phyloP scores from a whole-genome alignment of 495 filamentous ascomycete genomes.

The Aspergillus mulundensis region DNA sequence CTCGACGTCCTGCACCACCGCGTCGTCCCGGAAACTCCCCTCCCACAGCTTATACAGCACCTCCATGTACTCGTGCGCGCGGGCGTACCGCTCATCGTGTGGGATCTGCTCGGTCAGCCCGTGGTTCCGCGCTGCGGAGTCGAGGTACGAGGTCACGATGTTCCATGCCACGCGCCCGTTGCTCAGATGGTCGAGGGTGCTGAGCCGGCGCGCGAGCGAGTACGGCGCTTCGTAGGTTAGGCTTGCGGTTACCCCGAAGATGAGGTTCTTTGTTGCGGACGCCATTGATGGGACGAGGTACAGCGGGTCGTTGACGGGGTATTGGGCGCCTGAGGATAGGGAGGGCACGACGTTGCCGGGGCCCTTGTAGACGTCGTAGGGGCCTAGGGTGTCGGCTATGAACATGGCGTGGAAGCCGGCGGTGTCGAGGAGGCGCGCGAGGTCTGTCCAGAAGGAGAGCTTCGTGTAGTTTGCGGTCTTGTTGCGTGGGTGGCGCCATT shows the following conservation, averaged over 20 bases:
- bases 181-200: constrained; percentile 64
- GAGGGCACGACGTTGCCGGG: constrained; percentile 53
- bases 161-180: constrained; percentile 64
- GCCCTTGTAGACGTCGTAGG: constrained; percentile 64
- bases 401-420: constrained; percentile 55
- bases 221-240: constrained; percentile 68
- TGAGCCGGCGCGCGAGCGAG: constrained; percentile 60
- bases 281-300: constrained; percentile 44
- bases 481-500: constrained; percentile 47
- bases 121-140: constrained; percentile 61
- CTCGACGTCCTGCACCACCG: constrained; percentile 39
- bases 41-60: constrained; percentile 68
- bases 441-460: constrained; percentile 41
- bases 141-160: constrained; percentile 64
- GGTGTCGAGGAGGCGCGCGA: constrained; percentile 44
- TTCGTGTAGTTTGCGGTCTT: constrained; percentile 45
- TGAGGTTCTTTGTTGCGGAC: constrained; percentile 56
- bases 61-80: constrained; percentile 63
- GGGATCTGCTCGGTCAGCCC: constrained; percentile 53
- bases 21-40: constrained; percentile 63
- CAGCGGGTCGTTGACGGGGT: constrained; percentile 57
- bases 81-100: constrained; percentile 65
- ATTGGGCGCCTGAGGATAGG: constrained; percentile 59
- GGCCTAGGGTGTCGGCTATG: constrained; percentile 49
- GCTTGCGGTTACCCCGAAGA: constrained; percentile 62